Percentiles rank a stretch among this genome's conserved stretches.
Evolutionary conservation across 108 stramenopile genomes (phyloP).

Genomic region (Discostella pseudostelligera): DNA sequence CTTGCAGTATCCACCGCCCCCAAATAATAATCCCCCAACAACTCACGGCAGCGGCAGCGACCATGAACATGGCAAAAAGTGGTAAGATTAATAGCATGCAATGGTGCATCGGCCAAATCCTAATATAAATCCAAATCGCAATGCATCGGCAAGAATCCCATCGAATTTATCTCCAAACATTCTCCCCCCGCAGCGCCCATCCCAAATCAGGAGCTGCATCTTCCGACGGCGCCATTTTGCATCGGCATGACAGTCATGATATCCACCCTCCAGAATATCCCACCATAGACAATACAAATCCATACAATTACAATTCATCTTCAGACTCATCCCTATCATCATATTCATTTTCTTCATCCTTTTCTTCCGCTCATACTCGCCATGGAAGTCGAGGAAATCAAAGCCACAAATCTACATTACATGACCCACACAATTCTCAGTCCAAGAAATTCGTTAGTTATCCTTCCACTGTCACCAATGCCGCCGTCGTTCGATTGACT

Average conservation of each 20-base stretch:
- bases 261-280: slow-evolving; percentile 41
- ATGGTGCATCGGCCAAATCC: too few relatives aligned
- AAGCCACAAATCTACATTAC: neutral
- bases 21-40: too few relatives aligned
- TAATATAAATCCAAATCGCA: too few relatives aligned
- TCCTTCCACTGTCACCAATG: slow-evolving; percentile 28
- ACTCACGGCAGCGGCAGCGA: too few relatives aligned
- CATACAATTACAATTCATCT: slow-evolving; percentile 29
- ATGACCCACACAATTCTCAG: neutral
- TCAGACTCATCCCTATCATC: slow-evolving; percentile 24
- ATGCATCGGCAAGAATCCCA: slow-evolving; percentile 46
- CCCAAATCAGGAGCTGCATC: slow-evolving; percentile 1
- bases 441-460: slow-evolving; percentile 15
- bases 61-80: too few relatives aligned
- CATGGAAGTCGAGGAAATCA: neutral
- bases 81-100: too few relatives aligned
- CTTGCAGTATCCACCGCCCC: too few relatives aligned
- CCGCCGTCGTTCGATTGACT: slow-evolving; percentile 44
- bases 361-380: neutral
- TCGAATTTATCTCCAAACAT: slow-evolving; percentile 49
- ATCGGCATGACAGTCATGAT: slow-evolving; percentile 38
- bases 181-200: slow-evolving; percentile 26
- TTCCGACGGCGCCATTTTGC: neutral
- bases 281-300: slow-evolving; percentile 22
- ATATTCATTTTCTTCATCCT: slow-evolving; percentile 31